Percentiles rank a stretch among this genome's conserved stretches.
Conservation (phyloP, 2,329 filamentous ascomycete genomes). For the Epichloe aotearoae region DNA sequence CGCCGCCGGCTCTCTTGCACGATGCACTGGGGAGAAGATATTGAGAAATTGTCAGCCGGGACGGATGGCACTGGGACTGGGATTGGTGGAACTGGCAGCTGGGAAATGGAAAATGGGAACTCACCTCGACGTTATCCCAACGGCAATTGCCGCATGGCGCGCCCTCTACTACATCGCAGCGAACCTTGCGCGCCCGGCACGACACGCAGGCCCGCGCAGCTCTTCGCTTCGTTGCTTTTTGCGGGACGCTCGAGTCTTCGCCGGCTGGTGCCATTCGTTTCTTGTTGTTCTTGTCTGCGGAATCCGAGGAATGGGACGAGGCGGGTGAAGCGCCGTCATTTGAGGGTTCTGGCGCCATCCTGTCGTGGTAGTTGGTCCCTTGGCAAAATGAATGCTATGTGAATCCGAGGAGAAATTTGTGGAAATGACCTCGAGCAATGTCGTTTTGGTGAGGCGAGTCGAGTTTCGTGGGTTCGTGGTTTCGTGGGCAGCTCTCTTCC, state of each 20-base stretch:
- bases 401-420: neutral
- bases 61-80: neutral
- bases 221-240: slow-evolving; percentile 57
- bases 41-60: slow-evolving; percentile 2
- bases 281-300: slow-evolving; percentile 14
- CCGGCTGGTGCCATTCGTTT: slow-evolving; percentile 20
- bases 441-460: too few species aligned
- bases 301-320: slow-evolving; percentile 15
- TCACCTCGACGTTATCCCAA: slow-evolving; percentile 57
- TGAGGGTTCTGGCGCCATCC: slow-evolving; percentile 12
- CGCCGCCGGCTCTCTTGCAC: slow-evolving; percentile 73
- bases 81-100: too few species aligned
- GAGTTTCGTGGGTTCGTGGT: neutral
- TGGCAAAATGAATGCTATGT: neutral
- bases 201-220: slow-evolving; percentile 87
- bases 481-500: neutral
- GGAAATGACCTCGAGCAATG: too few species aligned
- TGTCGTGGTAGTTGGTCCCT: neutral
- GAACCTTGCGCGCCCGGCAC: slow-evolving; percentile 78
- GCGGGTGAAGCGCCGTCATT: slow-evolving; percentile 17
- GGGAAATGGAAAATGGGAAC: slow-evolving; percentile 4
- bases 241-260: slow-evolving; percentile 17
- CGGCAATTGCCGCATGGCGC: slow-evolving; percentile 81
- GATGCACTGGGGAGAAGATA: slow-evolving; percentile 34
- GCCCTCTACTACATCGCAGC: slow-evolving; percentile 85